Conservation (phyloP, 2,329 filamentous ascomycete species). For the Leptographium wingfieldii region DNA sequence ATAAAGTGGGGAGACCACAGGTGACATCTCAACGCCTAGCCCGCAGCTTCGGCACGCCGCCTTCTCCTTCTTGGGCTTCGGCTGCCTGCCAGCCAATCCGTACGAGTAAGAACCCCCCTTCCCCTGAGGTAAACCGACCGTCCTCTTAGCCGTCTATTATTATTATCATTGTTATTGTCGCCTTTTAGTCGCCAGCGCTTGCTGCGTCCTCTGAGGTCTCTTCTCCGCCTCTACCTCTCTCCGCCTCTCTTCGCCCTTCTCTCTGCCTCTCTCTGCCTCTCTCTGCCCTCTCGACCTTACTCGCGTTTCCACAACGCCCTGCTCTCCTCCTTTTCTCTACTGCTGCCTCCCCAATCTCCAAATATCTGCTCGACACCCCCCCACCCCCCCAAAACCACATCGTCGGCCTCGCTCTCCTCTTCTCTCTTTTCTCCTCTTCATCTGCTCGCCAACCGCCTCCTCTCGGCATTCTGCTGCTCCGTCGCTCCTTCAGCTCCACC, state of each 20-base stretch:
- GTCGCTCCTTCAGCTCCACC: not conserved
- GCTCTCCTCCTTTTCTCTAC: not conserved
- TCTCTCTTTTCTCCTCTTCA: not conserved
- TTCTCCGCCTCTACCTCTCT: not conserved
- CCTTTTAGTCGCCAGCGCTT: slow-evolving; percentile 9
- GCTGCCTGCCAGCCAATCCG: not conserved
- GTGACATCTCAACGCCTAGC: slow-evolving; percentile 7
- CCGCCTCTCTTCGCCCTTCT: not conserved
- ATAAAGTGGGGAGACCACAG: slow-evolving; percentile 4
- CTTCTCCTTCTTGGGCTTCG: not conserved
- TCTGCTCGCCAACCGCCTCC: not conserved
- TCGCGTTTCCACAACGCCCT: not conserved
- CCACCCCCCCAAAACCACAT: too few species aligned
- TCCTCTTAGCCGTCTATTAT: not conserved
- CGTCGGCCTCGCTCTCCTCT: not conserved
- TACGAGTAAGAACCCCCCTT: not conserved
- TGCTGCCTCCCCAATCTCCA: too few species aligned
- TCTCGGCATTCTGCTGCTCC: not conserved
- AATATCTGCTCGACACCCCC: not conserved
- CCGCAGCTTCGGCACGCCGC: slow-evolving; percentile 8
- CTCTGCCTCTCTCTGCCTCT: not conserved
- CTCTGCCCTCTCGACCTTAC: not conserved
- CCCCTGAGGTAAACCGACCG: not conserved
- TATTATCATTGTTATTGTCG: not conserved
- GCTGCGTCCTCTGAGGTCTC: not conserved